These are phyloP conservation scores for Aegilops speltoides DNA, from an alignment of 176 grass and related monocot species.

Conservation along the genomic window DNA sequence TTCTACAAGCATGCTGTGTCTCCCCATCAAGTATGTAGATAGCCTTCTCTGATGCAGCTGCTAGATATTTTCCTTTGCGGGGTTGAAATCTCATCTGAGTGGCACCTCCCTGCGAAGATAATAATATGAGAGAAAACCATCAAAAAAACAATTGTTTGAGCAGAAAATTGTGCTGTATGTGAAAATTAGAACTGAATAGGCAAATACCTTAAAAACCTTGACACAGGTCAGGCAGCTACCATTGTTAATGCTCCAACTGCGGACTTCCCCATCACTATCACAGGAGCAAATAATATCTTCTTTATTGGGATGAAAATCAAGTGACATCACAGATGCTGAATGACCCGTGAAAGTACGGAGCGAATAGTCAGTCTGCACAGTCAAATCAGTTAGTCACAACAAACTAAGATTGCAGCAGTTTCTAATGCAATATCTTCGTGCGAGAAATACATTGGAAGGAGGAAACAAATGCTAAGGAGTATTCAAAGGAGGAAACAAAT, in stretches of 20 bases:
- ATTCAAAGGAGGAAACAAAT: conserved; percentile 39
- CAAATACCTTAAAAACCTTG: conserved; percentile 76
- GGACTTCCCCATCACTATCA: conserved; percentile 85
- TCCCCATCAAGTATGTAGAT: conserved; percentile 92
- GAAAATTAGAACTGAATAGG: not conserved
- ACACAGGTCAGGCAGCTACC: conserved; percentile 68
- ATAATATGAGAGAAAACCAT: conserved; percentile 11
- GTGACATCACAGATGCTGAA: conserved; percentile 87
- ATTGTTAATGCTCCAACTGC: conserved; percentile 97
- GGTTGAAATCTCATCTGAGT: conserved; percentile 99
- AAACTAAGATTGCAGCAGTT: not conserved
- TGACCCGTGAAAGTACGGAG: conserved; percentile 96
- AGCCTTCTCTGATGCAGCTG: conserved; percentile 77
- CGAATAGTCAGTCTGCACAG: conserved; percentile 82
- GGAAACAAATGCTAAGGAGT: conserved; percentile 9
- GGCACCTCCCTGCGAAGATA: conserved; percentile 58
- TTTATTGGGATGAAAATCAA: conserved; percentile 98
- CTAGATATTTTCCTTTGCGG: conserved; percentile 78
- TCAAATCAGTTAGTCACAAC: conserved; percentile 24
- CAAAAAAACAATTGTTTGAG: conserved; percentile 20
- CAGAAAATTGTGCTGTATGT: conserved; percentile 8
- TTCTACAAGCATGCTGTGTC: conserved; percentile 60
- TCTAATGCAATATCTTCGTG: conserved; percentile 12
- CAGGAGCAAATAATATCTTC: conserved; percentile 98
- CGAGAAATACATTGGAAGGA: not conserved